Conservation (phyloP, 78 protist genomes). For the Dictyostelium discoideum region DNA sequence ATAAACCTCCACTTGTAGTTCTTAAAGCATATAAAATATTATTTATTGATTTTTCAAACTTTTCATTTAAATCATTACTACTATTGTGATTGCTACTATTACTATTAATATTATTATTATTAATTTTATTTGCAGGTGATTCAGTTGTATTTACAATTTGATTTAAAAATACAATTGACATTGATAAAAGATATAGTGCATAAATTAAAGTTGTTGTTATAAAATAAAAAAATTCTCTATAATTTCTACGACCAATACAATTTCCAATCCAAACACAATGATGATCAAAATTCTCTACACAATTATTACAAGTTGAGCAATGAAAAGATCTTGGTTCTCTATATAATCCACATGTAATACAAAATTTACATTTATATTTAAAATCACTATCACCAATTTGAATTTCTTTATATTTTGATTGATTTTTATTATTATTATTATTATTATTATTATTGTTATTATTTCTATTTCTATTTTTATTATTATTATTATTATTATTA, state of each 20-base stretch:
- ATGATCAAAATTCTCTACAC: constrained; percentile 86
- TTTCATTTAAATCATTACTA: constrained; percentile 2
- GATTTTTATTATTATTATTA: not conserved
- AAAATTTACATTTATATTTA: constrained; percentile 23
- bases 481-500: not conserved
- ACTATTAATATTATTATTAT: not conserved
- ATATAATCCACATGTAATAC: constrained; percentile 79
- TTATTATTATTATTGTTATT: not conserved
- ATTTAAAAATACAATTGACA: not conserved
- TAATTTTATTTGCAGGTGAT: not conserved
- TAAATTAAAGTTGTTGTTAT: not conserved
- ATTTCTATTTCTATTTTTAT: not conserved
- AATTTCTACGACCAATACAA: constrained; percentile 78
- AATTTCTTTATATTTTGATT: not conserved
- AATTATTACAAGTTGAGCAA: constrained; percentile 85
- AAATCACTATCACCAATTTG: not conserved
- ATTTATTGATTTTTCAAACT: not conserved
- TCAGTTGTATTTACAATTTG: not conserved
- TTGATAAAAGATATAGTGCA: not conserved
- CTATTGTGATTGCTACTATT: not conserved
- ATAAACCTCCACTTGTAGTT: not conserved
- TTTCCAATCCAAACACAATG: constrained; percentile 94
- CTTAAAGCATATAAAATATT: not conserved
- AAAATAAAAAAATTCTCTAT: constrained; percentile 30
- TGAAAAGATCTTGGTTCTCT: constrained; percentile 88